These are phyloP conservation scores for Venturia effusa DNA, from an alignment of 2,329 filamentous ascomycete species.

Conservation along the genomic window DNA sequence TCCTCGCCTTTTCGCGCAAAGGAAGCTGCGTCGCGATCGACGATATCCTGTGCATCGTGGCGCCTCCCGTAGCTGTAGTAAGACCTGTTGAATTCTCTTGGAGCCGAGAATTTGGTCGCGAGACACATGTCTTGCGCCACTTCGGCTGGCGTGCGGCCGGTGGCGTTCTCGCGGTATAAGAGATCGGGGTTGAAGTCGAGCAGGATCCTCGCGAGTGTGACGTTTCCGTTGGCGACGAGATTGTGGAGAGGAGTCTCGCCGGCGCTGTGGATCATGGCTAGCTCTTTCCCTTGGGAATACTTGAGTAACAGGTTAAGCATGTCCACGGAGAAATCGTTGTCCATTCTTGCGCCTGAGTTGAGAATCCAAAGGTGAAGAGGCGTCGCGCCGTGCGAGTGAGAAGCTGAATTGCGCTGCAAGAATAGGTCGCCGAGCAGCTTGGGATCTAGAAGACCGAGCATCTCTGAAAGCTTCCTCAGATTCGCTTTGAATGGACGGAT, in stretches of 20 bases:
- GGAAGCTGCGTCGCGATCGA: slow-evolving; percentile 9
- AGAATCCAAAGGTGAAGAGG: slow-evolving; percentile 43
- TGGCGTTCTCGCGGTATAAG: slow-evolving; percentile 62
- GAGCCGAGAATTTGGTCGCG: slow-evolving; percentile 20
- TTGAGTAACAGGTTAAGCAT: slow-evolving; percentile 42
- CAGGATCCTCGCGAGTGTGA: slow-evolving; percentile 33
- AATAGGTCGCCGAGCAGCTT: slow-evolving; percentile 48
- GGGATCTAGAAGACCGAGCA: slow-evolving; percentile 49
- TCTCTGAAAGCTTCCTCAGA: slow-evolving; percentile 14
- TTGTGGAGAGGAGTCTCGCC: slow-evolving; percentile 57
- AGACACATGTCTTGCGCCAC: slow-evolving; percentile 48
- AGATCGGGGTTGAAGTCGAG: slow-evolving; percentile 48
- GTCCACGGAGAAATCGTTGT: slow-evolving; percentile 14
- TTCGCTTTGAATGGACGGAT: not conserved
- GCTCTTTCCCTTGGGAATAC: slow-evolving; percentile 37
- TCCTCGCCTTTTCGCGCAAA: slow-evolving; percentile 18
- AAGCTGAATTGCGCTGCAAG: slow-evolving; percentile 35
- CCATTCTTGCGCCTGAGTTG: not conserved
- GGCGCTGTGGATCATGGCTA: slow-evolving; percentile 49
- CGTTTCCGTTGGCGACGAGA: slow-evolving; percentile 32
- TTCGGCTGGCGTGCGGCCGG: slow-evolving; percentile 63
- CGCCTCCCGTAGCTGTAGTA: slow-evolving; percentile 11
- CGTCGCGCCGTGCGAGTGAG: not conserved
- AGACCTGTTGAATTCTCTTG: slow-evolving; percentile 18
- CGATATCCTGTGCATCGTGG: not conserved